phyloP scores from a whole-genome alignment of 768 basidiomycete species.

The Pisolithus albus region DNA sequence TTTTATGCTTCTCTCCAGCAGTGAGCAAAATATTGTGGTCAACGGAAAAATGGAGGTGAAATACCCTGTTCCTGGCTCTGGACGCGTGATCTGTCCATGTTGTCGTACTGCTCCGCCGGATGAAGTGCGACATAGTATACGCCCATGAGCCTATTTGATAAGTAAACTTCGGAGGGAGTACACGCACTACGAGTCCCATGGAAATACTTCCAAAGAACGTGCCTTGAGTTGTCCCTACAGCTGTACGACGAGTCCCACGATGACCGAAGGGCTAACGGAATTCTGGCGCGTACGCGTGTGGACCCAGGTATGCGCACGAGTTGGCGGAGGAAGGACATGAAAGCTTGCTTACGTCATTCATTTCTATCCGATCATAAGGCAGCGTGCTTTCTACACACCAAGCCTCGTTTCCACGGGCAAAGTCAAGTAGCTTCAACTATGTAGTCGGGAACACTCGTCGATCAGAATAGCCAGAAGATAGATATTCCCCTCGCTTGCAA shows the following conservation, averaged over 20 bases:
- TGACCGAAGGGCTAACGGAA: neutral
- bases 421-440: too few species aligned
- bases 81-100: slow-evolving; percentile 55
- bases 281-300: neutral
- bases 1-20: slow-evolving; percentile 54
- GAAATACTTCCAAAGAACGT: neutral
- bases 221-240: neutral
- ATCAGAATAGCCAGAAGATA: too few species aligned
- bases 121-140: neutral
- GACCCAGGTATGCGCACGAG: neutral
- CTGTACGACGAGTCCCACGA: neutral
- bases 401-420: too few species aligned
- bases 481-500: too few species aligned
- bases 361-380: too few species aligned
- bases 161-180: neutral
- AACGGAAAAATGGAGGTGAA: slow-evolving; percentile 8
- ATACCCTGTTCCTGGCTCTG: slow-evolving; percentile 65
- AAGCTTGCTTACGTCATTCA: neutral
- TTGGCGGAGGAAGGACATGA: neutral
- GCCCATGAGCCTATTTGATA: neutral
- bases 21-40: neutral
- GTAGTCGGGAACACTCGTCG: too few species aligned
- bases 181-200: neutral
- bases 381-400: too few species aligned
- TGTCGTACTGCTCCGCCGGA: slow-evolving; percentile 9